Evolutionary conservation across 345 rosid genomes (phyloP).

Genomic region (Cardiospermum halicacabum): DNA sequence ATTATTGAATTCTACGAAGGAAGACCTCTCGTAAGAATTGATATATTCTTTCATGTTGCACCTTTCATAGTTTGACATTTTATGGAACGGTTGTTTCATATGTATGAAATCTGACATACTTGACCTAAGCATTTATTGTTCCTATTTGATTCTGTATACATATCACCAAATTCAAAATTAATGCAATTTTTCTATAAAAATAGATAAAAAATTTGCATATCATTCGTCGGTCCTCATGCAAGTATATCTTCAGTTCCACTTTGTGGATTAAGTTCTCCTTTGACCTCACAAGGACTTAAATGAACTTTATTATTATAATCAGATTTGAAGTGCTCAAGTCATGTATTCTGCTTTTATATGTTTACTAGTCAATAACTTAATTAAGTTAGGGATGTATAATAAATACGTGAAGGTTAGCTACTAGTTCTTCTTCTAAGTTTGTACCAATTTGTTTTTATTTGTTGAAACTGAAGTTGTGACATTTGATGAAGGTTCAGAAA

Average conservation of each 20-base stretch:
- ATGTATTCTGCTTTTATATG: constrained; percentile 53
- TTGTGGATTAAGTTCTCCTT: constrained; percentile 55
- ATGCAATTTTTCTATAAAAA: constrained; percentile 9
- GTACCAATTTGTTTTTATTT: neutral
- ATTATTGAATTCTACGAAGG: constrained; percentile 78
- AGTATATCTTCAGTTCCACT: constrained; percentile 82
- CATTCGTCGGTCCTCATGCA: constrained; percentile 81
- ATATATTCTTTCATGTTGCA: constrained; percentile 3
- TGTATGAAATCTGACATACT: no score
- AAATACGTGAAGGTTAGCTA: constrained; percentile 57
- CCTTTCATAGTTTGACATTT: neutral
- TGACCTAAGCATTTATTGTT: no score
- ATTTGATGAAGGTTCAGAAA: constrained; percentile 53
- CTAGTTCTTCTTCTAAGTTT: constrained; percentile 3
- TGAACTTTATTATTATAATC: neutral
- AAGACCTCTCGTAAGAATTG: constrained; percentile 66
- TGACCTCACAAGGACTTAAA: neutral
- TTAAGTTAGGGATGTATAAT: constrained; percentile 62
- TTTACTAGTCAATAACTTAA: constrained; percentile 52
- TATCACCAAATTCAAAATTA: neutral
- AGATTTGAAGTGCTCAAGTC: constrained; percentile 7
- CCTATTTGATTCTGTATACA: no score
- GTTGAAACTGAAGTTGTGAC: neutral
- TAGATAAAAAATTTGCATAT: constrained; percentile 81
- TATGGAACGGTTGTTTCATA: no score